These are phyloP conservation scores for Hyaloperonospora arabidopsidis DNA, from an alignment of 352 stramenopile species.

Conservation along the genomic window DNA sequence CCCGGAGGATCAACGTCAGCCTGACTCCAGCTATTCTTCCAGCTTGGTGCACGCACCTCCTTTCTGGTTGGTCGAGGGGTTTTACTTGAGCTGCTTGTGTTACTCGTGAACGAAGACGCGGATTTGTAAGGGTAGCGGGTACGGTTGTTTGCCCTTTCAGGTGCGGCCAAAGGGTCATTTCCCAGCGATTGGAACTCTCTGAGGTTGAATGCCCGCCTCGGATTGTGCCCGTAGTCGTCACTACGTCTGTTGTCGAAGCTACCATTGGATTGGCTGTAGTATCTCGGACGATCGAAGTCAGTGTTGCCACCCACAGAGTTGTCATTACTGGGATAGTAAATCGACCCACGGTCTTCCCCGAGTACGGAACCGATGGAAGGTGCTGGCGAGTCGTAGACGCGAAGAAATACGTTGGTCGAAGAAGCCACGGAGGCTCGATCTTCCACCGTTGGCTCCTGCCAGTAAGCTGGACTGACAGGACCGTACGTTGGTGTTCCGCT, in stretches of 20 bases:
- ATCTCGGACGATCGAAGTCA: constrained; percentile 7
- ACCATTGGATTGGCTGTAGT: constrained; percentile 14
- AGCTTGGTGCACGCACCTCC: constrained; percentile 15
- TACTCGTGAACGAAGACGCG: constrained; percentile 25
- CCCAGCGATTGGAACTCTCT: constrained; percentile 39
- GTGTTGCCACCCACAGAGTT: constrained; percentile 16
- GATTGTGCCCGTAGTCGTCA: constrained; percentile 31
- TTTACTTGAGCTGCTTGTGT: constrained; percentile 17
- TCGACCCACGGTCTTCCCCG: constrained; percentile 1
- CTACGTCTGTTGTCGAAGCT: constrained; percentile 14
- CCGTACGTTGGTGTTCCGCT: constrained; percentile 10
- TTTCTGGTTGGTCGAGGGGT: constrained; percentile 21
- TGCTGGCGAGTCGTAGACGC: constrained; percentile 60
- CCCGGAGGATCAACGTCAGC: constrained; percentile 23
- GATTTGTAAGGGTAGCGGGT: constrained; percentile 17
- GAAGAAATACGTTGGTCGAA: constrained; percentile 51
- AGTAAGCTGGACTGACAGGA: constrained; percentile 1
- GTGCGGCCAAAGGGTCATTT: constrained; percentile 2
- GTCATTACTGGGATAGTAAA: constrained; percentile 12
- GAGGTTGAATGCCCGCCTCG: constrained; percentile 44
- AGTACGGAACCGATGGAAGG: constrained; percentile 10
- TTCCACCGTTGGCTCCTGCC: constrained; percentile 1
- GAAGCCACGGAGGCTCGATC: constrained; percentile 22
- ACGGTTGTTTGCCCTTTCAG: constrained; percentile 10
- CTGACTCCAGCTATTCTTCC: constrained; percentile 36